Percentiles rank a stretch among this genome's conserved stretches.
Conservation (phyloP, 352 stramenopile genomes). For the Pythium aristosporum region DNA sequence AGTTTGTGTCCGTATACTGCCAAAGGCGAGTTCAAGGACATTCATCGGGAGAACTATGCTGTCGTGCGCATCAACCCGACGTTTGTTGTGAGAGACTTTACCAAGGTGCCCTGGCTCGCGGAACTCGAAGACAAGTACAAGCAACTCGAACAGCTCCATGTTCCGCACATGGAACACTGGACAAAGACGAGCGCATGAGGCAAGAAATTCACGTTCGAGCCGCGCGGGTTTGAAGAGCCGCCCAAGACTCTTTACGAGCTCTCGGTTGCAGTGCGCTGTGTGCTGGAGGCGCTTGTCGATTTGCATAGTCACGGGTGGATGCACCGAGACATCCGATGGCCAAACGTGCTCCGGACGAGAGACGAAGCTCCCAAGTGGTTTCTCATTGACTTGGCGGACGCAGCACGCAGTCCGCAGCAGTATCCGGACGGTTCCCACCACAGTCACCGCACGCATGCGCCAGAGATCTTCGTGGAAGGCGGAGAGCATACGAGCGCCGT, state of each 20-base stretch:
- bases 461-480: not conserved
- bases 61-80: not conserved
- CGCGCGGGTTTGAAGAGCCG: not conserved
- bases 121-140: not conserved
- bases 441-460: not conserved
- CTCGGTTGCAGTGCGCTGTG: not conserved
- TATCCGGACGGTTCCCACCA: not conserved
- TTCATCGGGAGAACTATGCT: not conserved
- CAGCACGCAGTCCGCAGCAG: not conserved
- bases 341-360: not conserved
- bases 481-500: not conserved
- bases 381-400: not conserved
- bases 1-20: not conserved
- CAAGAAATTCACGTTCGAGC: not conserved
- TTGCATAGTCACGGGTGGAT: not conserved
- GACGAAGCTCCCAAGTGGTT: not conserved
- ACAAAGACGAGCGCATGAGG: not conserved
- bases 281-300: not conserved
- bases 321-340: not conserved
- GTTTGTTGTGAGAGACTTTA: not conserved
- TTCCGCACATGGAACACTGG: not conserved
- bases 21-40: not conserved
- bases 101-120: not conserved
- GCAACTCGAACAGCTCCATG: not conserved
- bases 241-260: not conserved